Evolutionary conservation across 2,329 filamentous ascomycete genomes (phyloP).

Genomic region (Ophiosphaerella narmari): DNA sequence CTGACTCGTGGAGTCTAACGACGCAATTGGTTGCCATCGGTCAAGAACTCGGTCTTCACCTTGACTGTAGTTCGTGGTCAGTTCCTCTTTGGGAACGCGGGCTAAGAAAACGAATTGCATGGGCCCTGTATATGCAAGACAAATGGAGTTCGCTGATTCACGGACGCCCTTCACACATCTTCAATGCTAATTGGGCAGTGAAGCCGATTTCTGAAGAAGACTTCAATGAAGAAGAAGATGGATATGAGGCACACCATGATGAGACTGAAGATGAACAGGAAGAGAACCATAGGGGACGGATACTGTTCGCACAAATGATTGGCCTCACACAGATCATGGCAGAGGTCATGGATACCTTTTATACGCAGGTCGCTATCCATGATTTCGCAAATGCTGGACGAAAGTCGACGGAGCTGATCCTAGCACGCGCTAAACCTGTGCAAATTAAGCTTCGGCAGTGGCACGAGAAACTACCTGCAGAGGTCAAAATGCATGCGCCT

Average conservation of each 20-base stretch:
- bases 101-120: constrained; percentile 81
- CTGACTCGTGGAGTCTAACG: constrained; percentile 82
- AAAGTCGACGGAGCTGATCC: constrained; percentile 72
- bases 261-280: constrained; percentile 61
- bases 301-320: constrained; percentile 76
- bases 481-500: constrained; percentile 66
- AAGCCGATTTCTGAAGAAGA: constrained; percentile 66
- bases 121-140: constrained; percentile 94
- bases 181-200: constrained; percentile 76
- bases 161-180: constrained; percentile 80
- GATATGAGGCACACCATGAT: constrained; percentile 57
- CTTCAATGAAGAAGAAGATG: constrained; percentile 66
- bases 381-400: constrained; percentile 68
- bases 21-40: constrained; percentile 84
- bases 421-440: constrained; percentile 78
- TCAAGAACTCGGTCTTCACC: constrained; percentile 85
- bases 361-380: constrained; percentile 76
- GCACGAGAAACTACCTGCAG: constrained; percentile 71
- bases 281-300: constrained; percentile 69
- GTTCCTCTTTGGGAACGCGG: constrained; percentile 88
- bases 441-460: constrained; percentile 83
- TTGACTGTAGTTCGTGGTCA: constrained; percentile 85
- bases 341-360: constrained; percentile 82
- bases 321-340: constrained; percentile 74
- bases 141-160: constrained; percentile 88